Evolutionary conservation across 2,329 filamentous ascomycete species (phyloP).

Genomic region (Colletotrichum liaoningense): DNA sequence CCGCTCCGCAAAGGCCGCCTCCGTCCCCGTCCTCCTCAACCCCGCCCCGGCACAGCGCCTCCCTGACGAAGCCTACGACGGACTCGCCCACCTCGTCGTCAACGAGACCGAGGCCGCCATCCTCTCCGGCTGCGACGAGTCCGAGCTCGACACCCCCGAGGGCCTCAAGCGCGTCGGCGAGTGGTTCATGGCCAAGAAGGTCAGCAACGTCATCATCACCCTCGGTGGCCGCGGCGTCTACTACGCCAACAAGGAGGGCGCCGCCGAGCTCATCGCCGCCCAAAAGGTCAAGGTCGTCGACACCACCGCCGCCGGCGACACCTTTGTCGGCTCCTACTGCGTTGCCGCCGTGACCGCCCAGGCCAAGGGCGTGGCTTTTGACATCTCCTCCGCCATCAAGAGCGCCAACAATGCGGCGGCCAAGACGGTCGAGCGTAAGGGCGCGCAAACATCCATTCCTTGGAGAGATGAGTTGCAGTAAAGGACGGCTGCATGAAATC

Average conservation of each 20-base stretch:
- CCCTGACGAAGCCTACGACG: conserved; percentile 73
- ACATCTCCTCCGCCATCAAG: conserved; percentile 66
- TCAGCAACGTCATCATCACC: conserved; percentile 84
- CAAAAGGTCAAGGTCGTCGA: conserved; percentile 83
- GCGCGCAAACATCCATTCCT: conserved; percentile 57
- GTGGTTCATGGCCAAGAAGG: conserved; percentile 76
- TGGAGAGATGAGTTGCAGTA: conserved; percentile 54
- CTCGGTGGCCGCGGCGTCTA: conserved; percentile 85
- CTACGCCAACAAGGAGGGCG: conserved; percentile 61
- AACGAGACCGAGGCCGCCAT: conserved; percentile 92
- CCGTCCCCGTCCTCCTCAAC: conserved; percentile 80
- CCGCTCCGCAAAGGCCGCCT: conserved; percentile 55
- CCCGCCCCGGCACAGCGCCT: conserved; percentile 81
- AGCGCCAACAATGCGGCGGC: conserved; percentile 64
- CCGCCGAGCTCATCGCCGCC: conserved; percentile 67
- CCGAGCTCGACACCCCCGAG: conserved; percentile 58
- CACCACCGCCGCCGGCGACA: conserved; percentile 94
- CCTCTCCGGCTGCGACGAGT: conserved; percentile 67
- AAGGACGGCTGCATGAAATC: not conserved
- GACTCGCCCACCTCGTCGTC: conserved; percentile 83
- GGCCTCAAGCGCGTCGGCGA: conserved; percentile 61
- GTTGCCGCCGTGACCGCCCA: conserved; percentile 72
- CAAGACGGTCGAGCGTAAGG: conserved; percentile 54
- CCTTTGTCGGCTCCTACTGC: conserved; percentile 90
- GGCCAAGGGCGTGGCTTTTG: conserved; percentile 49